These are phyloP conservation scores for Volvox africanus DNA, from an alignment of 139 green algal species.

Conservation along the genomic window DNA sequence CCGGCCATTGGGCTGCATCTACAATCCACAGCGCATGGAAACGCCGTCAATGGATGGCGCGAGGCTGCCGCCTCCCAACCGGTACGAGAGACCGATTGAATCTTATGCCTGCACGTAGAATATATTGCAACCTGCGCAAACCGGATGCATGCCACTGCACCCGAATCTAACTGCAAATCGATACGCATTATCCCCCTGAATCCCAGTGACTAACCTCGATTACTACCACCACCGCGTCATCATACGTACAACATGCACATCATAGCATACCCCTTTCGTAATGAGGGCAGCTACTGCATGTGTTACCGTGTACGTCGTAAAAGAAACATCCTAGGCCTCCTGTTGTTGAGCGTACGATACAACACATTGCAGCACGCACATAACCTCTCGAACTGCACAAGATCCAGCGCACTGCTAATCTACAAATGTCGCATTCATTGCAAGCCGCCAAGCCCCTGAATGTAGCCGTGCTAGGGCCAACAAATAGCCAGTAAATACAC, in stretches of 20 bases:
- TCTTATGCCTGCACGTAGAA: not conserved
- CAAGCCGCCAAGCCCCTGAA: not conserved
- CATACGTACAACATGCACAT: no score
- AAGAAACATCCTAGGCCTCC: no score
- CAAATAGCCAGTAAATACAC: not conserved
- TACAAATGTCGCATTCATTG: conserved; percentile 1
- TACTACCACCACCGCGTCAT: not conserved
- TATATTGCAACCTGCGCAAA: not conserved
- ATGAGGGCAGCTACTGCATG: no score
- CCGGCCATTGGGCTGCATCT: not conserved
- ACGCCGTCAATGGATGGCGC: conserved; percentile 13
- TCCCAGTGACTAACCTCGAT: not conserved
- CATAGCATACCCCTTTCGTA: no score
- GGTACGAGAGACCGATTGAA: not conserved
- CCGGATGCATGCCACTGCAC: not conserved
- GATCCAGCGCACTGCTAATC: not conserved
- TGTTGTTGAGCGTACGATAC: not conserved
- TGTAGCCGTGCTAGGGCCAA: not conserved
- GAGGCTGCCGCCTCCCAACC: not conserved
- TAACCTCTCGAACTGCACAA: not conserved
- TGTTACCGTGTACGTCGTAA: no score
- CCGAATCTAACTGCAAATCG: not conserved
- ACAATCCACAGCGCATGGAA: not conserved
- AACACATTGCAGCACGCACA: not conserved
- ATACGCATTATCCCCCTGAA: not conserved